A percentile compares a stretch with the other conserved stretches of the same genome.
Evolutionary conservation across 2,329 filamentous ascomycete genomes (phyloP).

Genomic region (Aspergillus intermedius): DNA sequence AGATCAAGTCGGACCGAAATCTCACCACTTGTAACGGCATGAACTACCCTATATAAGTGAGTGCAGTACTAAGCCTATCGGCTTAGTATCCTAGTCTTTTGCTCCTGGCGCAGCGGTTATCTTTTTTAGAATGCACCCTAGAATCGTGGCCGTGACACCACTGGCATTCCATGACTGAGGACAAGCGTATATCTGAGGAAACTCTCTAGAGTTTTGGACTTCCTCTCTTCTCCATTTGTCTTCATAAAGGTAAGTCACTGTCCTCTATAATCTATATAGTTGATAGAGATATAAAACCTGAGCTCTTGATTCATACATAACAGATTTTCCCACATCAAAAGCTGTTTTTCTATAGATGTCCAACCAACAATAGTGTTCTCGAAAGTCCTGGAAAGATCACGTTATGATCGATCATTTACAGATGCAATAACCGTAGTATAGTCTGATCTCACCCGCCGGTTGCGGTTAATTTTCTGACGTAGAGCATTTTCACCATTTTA

Average conservation of each 20-base stretch:
- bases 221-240: not conserved
- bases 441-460: conserved; percentile 16
- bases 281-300: conserved; percentile 17
- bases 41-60: too few species aligned
- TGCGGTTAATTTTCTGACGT: conserved; percentile 12
- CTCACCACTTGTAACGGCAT: too few species aligned
- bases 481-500: conserved; percentile 11
- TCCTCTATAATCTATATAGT: conserved; percentile 24
- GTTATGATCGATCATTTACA: conserved; percentile 16
- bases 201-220: too few species aligned
- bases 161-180: too few species aligned
- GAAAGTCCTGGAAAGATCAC: conserved; percentile 16
- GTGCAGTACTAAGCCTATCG: too few species aligned
- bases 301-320: conserved; percentile 17
- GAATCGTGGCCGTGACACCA: too few species aligned
- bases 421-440: conserved; percentile 16
- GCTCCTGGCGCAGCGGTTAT: too few species aligned
- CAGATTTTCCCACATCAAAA: conserved; percentile 14
- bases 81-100: too few species aligned
- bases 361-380: conserved; percentile 17
- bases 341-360: conserved; percentile 16
- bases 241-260: not conserved
- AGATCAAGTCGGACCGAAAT: too few species aligned
- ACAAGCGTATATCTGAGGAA: too few species aligned
- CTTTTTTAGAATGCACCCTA: too few species aligned